Base-by-base conservation (phyloP, 2,329 filamentous ascomycete genomes). In the Ophiostoma ips region DNA sequence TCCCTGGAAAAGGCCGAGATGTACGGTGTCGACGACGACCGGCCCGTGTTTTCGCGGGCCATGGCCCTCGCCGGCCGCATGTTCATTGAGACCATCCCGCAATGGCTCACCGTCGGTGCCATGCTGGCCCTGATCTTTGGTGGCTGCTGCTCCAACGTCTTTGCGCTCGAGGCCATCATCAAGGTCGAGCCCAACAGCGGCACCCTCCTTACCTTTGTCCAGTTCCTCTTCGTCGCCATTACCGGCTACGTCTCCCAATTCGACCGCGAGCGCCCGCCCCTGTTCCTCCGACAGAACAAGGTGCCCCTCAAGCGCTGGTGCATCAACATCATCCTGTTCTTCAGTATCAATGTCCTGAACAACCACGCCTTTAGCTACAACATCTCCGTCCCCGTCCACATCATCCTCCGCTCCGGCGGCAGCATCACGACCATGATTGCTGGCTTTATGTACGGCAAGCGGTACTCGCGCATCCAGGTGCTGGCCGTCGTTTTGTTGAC, bases 311-410 rank as follows among this genome's bases (percentile, higher is more conserved):
- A 75, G 45, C 84, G 87, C 62, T 96, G 92, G 89, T 62, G 86
- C 46, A 72, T 90, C 60, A 95, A 94, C 62, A 95, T 95, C 38
- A 70, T 84, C 4, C 77, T 95, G 58, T 96, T 96, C 67, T 92
- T 94, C 64, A 77, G 77, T 55, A 92, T 98, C 67, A 98, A 96
- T 60, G 79, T 96, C 52, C 69, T 98, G 61, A 98, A 98, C 68
- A 98, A 98, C 60, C 90, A 90, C 71, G 92, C 90, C 7, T 98
- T 98, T 65, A 89, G 87, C 55, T 98, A 95, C 68, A 82, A 88
- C 58, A 96, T 98, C 51, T 95, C 88, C 7, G 87, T 98, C 0
- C 92, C 92, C 1, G 81, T 98, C 46, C 92, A 98, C 62, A 98
- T 98, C 59, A 96, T 98, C 57, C 72, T 98, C 30, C 80, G 92